Evolutionary conservation across 1,139 yeast species (phyloP).

Genomic region (Nakaseomyces delphensis): DNA sequence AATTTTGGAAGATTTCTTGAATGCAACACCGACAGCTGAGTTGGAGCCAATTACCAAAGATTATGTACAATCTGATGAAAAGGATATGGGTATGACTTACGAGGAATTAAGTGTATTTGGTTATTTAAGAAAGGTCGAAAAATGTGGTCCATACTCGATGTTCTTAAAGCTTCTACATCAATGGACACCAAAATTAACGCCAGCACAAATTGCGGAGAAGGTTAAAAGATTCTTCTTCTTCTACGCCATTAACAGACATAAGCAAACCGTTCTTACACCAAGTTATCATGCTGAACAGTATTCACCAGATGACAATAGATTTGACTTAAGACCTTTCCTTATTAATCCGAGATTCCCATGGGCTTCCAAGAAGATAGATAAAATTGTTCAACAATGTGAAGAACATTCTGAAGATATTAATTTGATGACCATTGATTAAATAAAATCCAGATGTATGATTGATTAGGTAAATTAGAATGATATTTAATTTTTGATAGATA

Average conservation of each 20-base stretch:
- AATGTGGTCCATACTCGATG: constrained; percentile 95
- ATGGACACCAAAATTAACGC: constrained; percentile 81
- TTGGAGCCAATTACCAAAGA: constrained; percentile 88
- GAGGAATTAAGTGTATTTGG: constrained; percentile 91
- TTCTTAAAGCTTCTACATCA: constrained; percentile 80
- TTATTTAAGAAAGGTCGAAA: constrained; percentile 79
- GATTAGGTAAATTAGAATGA: background rate
- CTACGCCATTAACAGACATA: constrained; percentile 91
- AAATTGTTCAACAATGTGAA: constrained; percentile 49
- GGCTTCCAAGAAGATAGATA: constrained; percentile 84
- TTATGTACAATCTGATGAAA: constrained; percentile 92
- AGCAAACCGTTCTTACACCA: constrained; percentile 94
- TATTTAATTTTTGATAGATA: background rate
- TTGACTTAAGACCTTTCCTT: constrained; percentile 87
- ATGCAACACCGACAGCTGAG: constrained; percentile 96
- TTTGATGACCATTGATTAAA: constrained; percentile 38
- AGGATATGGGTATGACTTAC: constrained; percentile 97
- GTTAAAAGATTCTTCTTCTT: constrained; percentile 88
- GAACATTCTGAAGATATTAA: constrained; percentile 31
- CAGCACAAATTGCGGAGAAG: constrained; percentile 80
- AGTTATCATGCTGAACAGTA: constrained; percentile 96
- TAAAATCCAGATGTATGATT: background rate
- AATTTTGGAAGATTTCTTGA: constrained; percentile 63
- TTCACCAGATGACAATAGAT: constrained; percentile 95
- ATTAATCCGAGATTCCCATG: constrained; percentile 86